phyloP scores from a whole-genome alignment of 202 grass and related monocot genomes.

The Elaeis oleifera region DNA sequence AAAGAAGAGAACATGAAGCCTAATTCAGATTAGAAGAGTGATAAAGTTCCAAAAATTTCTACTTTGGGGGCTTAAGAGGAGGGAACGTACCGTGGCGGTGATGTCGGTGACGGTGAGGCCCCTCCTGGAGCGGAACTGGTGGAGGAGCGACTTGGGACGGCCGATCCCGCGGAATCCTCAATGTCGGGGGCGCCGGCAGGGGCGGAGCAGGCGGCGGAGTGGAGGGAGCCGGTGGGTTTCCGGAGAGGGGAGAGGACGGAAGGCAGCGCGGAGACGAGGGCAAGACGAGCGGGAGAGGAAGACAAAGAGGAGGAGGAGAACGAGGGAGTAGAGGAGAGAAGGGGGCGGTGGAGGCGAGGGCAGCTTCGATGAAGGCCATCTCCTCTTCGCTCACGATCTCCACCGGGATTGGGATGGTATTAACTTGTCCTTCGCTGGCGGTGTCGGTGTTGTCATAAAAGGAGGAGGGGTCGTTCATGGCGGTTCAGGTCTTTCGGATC shows the following conservation, averaged over 20 bases:
- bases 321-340: constrained; percentile 14
- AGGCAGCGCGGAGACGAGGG: constrained; percentile 1
- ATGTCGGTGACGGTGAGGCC: constrained; percentile 67
- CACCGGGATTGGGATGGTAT: constrained; percentile 13
- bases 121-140: constrained; percentile 41
- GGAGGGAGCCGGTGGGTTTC: not conserved
- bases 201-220: not conserved
- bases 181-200: constrained; percentile 29
- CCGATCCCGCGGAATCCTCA: constrained; percentile 37
- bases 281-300: constrained; percentile 1
- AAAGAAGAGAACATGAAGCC: too few relatives aligned
- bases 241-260: not conserved
- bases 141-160: constrained; percentile 32
- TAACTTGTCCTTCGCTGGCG: too few relatives aligned
- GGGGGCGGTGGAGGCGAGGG: constrained; percentile 34
- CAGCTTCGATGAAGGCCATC: constrained; percentile 69
- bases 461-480: too few relatives aligned
- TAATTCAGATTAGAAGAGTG: too few relatives aligned
- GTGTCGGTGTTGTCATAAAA: too few relatives aligned
- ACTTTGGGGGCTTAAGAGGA: not conserved
- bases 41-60: too few relatives aligned
- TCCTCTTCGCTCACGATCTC: constrained; percentile 84
- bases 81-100: constrained; percentile 49
- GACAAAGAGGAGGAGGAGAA: not conserved
- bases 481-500: too few relatives aligned